Conservation (phyloP, 306 rosid genomes). For the Prunus mume region DNA sequence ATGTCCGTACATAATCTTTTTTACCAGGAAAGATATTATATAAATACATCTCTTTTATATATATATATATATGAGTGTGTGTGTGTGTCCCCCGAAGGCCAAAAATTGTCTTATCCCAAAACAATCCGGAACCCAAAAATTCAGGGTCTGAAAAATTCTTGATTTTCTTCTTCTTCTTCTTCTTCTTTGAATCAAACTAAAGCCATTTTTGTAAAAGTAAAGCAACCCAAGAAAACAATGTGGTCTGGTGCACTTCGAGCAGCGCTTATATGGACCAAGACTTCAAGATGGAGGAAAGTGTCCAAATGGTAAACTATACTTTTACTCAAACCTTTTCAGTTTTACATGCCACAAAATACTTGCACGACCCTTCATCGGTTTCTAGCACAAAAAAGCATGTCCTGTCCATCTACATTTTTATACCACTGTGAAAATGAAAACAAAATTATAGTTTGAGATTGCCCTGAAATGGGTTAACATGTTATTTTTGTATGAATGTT, state of each 20-base stretch:
- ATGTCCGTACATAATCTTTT: no score
- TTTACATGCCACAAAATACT: background rate
- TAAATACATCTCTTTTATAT: background rate
- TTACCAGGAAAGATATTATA: no score
- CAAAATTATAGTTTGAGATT: no score
- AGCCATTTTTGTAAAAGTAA: background rate
- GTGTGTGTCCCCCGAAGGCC: background rate
- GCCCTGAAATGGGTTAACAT: no score
- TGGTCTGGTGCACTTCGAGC: slow-evolving; percentile 2
- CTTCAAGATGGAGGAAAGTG: slow-evolving; percentile 1
- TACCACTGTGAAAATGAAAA: no score
- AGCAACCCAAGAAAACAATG: background rate
- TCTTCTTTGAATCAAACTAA: background rate
- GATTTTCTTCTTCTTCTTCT: background rate
- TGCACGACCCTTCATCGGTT: no score
- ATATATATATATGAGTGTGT: no score
- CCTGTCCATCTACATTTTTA: no score
- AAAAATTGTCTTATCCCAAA: background rate
- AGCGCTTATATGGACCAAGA: background rate
- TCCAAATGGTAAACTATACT: background rate
- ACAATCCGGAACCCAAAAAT: background rate
- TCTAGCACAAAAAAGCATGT: no score
- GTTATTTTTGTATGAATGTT: no score
- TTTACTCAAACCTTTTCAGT: background rate
- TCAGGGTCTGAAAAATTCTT: background rate